Percentiles rank a stretch among this genome's conserved stretches.
Conservation (phyloP, 805 yeast genomes). For the Pichia gijzeniarum region DNA sequence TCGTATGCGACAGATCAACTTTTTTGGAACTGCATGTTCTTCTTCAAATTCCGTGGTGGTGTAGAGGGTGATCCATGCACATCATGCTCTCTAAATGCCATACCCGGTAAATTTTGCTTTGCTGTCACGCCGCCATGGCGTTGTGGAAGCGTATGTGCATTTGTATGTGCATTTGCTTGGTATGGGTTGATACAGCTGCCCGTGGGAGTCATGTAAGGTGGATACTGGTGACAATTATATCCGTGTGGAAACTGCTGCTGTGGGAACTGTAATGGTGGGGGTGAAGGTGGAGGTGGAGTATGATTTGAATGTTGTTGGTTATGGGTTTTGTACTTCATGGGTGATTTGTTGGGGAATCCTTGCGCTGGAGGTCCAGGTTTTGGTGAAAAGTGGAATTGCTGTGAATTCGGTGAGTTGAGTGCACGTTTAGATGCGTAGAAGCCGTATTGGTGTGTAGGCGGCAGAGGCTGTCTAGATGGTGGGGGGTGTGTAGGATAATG, state of each 20-base stretch:
- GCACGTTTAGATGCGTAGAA: neutral
- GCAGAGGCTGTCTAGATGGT: neutral
- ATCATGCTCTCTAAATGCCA: too few relatives aligned
- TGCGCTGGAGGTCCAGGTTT: neutral
- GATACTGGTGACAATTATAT: neutral
- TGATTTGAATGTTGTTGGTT: neutral
- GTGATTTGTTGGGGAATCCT: neutral
- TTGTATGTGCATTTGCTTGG: neutral
- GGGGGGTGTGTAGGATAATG: too few relatives aligned
- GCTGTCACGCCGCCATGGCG: neutral
- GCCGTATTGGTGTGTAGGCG: neutral
- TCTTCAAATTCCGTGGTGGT: conserved; percentile 1
- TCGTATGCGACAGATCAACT: conserved; percentile 11
- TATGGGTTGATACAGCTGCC: too few relatives aligned
- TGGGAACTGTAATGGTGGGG: neutral
- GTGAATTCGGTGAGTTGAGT: neutral
- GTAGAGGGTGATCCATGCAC: neutral
- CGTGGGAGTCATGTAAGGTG: neutral
- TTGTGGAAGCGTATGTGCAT: neutral
- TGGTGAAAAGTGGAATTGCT: neutral
- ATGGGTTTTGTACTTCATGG: neutral
- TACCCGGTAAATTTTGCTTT: too few relatives aligned
- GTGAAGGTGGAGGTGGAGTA: neutral
- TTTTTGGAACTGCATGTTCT: conserved; percentile 2
- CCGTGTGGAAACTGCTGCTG: neutral